Evolutionary conservation across 345 rosid genomes (phyloP).

Genomic region (Eucalyptus brandiana): DNA sequence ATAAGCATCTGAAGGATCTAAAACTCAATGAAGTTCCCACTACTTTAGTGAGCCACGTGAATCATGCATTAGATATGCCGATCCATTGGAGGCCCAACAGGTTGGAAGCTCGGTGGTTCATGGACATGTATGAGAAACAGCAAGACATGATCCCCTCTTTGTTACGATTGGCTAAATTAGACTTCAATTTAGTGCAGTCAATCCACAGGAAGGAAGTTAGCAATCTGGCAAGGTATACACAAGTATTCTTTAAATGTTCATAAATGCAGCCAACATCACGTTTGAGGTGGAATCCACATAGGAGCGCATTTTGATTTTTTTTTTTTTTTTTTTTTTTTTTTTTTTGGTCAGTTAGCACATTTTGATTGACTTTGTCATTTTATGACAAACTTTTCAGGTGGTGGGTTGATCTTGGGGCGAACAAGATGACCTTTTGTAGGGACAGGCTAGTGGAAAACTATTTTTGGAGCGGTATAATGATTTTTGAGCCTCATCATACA

Average conservation of each 20-base stretch:
- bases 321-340: no score
- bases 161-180: no score
- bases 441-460: not conserved
- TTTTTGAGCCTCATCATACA: not conserved
- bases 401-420: not conserved
- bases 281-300: no score
- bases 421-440: not conserved
- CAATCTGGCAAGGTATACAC: not conserved
- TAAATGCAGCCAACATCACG: no score
- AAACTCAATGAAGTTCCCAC: not conserved
- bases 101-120: slow-evolving; percentile 3
- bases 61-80: slow-evolving; percentile 2
- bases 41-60: not conserved
- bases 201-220: not conserved
- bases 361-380: not conserved
- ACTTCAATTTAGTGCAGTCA: not conserved
- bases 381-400: not conserved
- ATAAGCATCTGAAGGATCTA: not conserved
- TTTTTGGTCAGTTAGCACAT: not conserved
- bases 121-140: not conserved
- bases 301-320: not conserved
- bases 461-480: not conserved
- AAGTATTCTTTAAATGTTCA: no score
- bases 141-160: no score
- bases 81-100: not conserved